phyloP scores from a whole-genome alignment of 768 basidiomycete genomes.

The Boletus vinaceobasis region DNA sequence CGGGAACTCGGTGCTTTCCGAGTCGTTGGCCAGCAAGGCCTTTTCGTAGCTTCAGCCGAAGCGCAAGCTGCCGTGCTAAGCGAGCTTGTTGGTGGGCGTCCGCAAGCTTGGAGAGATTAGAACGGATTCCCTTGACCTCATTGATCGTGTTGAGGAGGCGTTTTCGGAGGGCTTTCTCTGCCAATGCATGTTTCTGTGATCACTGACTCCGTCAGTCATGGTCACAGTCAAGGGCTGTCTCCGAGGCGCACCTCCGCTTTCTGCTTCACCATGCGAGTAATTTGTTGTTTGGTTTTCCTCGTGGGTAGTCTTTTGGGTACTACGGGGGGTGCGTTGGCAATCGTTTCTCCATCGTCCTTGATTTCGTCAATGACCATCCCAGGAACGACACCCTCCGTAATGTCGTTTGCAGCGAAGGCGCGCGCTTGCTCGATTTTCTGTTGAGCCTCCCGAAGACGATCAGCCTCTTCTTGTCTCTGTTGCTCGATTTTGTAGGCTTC shows the following conservation, averaged over 20 bases:
- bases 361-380: conserved; percentile 67
- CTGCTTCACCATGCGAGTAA: conserved; percentile 59
- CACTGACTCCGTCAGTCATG: not conserved
- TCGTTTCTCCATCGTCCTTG: conserved; percentile 39
- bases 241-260: conserved; percentile 55
- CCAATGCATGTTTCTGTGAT: conserved; percentile 59
- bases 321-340: conserved; percentile 26
- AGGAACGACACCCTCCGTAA: conserved; percentile 38
- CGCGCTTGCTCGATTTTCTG: conserved; percentile 53
- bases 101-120: conserved; percentile 34
- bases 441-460: conserved; percentile 51
- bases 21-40: conserved; percentile 74
- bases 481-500: conserved; percentile 67
- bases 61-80: conserved; percentile 38
- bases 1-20: conserved; percentile 76
- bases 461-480: conserved; percentile 49
- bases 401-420: conserved; percentile 28
- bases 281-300: conserved; percentile 63
- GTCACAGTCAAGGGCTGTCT: not conserved
- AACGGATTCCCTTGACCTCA: conserved; percentile 51
- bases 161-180: conserved; percentile 57
- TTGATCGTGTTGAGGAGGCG: conserved; percentile 58
- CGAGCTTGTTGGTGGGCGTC: conserved; percentile 37
- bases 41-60: conserved; percentile 49
- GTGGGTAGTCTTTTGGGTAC: conserved; percentile 40